Evolutionary conservation across 306 rosid genomes (phyloP).

Genomic region (Herpetospermum pedunculosum): DNA sequence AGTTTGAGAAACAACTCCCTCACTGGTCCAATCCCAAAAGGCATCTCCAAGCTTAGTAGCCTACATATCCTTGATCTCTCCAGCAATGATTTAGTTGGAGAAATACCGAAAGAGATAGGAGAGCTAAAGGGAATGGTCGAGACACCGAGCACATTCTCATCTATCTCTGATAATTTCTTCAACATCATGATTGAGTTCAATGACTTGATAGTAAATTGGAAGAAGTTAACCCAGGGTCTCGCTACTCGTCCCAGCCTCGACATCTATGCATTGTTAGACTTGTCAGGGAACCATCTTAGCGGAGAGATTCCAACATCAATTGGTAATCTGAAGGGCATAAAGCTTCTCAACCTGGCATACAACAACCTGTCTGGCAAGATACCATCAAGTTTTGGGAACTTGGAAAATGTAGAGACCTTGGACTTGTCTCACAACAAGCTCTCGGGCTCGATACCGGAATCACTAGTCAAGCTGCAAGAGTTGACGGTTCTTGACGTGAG

Average conservation of each 20-base stretch:
- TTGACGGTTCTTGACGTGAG: constrained; percentile 13
- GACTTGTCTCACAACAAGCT: constrained; percentile 21
- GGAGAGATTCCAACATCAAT: constrained; percentile 13
- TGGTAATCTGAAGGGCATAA: constrained; percentile 13
- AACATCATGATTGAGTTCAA: background rate
- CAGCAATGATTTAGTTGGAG: constrained; percentile 8
- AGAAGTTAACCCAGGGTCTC: constrained; percentile 11
- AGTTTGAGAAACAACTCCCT: constrained; percentile 16
- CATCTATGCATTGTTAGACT: constrained; percentile 19
- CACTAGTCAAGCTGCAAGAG: background rate
- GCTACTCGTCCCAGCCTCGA: constrained; percentile 7
- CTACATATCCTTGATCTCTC: constrained; percentile 19
- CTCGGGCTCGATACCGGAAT: constrained; percentile 14
- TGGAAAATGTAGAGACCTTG: constrained; percentile 18
- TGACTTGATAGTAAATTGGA: constrained; percentile 21
- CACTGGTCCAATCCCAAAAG: constrained; percentile 5
- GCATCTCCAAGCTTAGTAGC: constrained; percentile 10
- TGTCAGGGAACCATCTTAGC: constrained; percentile 13
- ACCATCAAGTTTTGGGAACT: constrained; percentile 19
- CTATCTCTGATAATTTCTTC: background rate
- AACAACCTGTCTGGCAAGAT: constrained; percentile 16
- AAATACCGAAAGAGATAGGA: background rate
- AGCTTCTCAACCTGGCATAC: constrained; percentile 21
- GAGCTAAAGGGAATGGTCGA: constrained; percentile 16
- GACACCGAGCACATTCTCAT: background rate